Evolutionary conservation across 805 yeast genomes (phyloP), one percentile per base, ranked within the genome.

Genomic region (Pichia rugopelliculosa): DNA sequence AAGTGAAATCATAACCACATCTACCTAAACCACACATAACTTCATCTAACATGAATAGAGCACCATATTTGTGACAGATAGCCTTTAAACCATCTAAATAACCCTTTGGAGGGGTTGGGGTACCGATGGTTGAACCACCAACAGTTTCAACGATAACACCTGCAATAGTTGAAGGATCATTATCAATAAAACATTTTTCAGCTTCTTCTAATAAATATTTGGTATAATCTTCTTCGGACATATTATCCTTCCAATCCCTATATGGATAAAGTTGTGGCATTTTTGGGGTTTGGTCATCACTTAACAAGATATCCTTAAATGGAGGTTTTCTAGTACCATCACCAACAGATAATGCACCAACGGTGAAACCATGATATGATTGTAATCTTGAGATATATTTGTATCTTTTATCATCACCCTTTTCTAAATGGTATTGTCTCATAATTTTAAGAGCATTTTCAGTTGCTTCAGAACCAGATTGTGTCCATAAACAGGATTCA

Each of bases 391-490:
- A 65, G 67, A 62, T 70, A 41, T 70, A 64, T 45, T 73, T 69
- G 48, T 56, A 55, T 54, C 75, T 69, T 36, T 66, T 59, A 11
- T 64, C 59, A 49, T 70, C 71, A 39, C 72, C 72, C 27, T 60
- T 67, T 56, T 74, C 78, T 36, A 67, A 56, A 48, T 63, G 69
- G 53, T 73, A 72, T 59, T 73, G 77, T 53, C 68, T 62, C 36
- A 85, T 84, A 57, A 84, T 80, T 60, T 84, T 84, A 54, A 84
- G 61, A 2, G 89, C 89, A 30, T 87, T 87, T 61, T 84, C 91
- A 57, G 83, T 84, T 38, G 90, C 86, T 63, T 84, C 91, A 20
- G 89, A 74, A 47, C 95, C 95, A 2, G 86, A 77, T 58, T 80
- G 80, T 50, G 79, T 74, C 49, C 85, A 65, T 39, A 70, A 48